phyloP scores from a whole-genome alignment of 768 basidiomycete genomes.

The Suillus discolor region DNA sequence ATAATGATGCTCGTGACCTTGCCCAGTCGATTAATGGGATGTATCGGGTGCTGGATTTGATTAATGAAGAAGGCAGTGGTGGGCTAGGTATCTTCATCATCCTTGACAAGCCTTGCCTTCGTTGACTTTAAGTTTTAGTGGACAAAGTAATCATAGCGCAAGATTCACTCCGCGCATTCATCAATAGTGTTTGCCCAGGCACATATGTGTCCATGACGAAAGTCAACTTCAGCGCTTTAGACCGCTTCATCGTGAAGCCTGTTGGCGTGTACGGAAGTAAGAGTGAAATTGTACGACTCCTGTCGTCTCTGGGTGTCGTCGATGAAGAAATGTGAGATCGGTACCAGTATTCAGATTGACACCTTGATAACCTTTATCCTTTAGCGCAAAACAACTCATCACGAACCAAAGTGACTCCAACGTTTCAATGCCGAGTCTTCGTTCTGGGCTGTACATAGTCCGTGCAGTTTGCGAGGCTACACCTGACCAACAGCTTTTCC shows the following conservation, averaged over 20 bases:
- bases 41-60: conserved; percentile 56
- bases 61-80: conserved; percentile 51
- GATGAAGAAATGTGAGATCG: conserved; percentile 42
- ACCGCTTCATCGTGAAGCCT: conserved; percentile 47
- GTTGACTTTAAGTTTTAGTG: conserved; percentile 34
- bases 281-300: conserved; percentile 48
- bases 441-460: conserved; percentile 52
- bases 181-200: conserved; percentile 50
- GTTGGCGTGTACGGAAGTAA: conserved; percentile 62
- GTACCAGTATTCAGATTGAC: not conserved
- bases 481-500: conserved; percentile 38
- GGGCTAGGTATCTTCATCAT: conserved; percentile 46
- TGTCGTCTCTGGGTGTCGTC: conserved; percentile 39
- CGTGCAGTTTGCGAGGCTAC: conserved; percentile 14
- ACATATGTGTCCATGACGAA: conserved; percentile 56
- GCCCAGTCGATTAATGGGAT: conserved; percentile 43
- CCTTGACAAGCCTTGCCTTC: not conserved
- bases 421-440: conserved; percentile 31
- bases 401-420: not conserved
- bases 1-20: conserved; percentile 24
- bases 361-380: conserved; percentile 5
- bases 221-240: conserved; percentile 57
- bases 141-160: conserved; percentile 67
- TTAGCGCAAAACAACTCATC: conserved; percentile 12
- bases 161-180: conserved; percentile 47